These are phyloP conservation scores for Alternaria triticimaculans DNA, from an alignment of 2,329 filamentous ascomycete species.

Conservation along the genomic window DNA sequence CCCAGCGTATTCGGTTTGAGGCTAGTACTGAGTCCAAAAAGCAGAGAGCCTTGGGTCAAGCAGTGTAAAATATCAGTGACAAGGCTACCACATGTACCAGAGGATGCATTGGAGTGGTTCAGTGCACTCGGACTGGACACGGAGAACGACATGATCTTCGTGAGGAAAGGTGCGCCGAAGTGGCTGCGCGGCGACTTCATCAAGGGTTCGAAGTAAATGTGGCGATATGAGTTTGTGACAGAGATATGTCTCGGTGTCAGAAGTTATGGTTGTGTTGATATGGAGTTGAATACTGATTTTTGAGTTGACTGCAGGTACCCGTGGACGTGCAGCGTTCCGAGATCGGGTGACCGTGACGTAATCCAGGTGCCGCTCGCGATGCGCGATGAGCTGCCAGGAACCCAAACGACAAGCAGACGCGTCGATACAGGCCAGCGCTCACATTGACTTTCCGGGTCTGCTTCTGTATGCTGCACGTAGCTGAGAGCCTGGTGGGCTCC, in stretches of 20 bases:
- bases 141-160: conserved; percentile 20
- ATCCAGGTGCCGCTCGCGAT: not conserved
- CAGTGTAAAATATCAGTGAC: conserved; percentile 13
- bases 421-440: not conserved
- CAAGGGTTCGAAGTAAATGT: conserved; percentile 4
- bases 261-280: not conserved
- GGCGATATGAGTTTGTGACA: not conserved
- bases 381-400: not conserved
- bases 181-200: conserved; percentile 15
- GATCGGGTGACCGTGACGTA: not conserved
- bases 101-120: conserved; percentile 12
- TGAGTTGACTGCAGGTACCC: not conserved
- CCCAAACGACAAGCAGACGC: not conserved
- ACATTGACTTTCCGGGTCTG: not conserved
- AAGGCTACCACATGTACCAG: conserved; percentile 13
- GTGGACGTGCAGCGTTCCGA: not conserved
- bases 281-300: not conserved
- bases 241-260: not conserved
- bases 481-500: not conserved
- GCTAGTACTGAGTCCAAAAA: conserved; percentile 12
- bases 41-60: conserved; percentile 9
- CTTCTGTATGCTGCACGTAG: not conserved
- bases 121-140: conserved; percentile 10
- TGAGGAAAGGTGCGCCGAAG: conserved; percentile 11
- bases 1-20: conserved; percentile 11